phyloP scores from a whole-genome alignment of 2,329 filamentous ascomycete genomes.

The Sporothrix luriei region DNA sequence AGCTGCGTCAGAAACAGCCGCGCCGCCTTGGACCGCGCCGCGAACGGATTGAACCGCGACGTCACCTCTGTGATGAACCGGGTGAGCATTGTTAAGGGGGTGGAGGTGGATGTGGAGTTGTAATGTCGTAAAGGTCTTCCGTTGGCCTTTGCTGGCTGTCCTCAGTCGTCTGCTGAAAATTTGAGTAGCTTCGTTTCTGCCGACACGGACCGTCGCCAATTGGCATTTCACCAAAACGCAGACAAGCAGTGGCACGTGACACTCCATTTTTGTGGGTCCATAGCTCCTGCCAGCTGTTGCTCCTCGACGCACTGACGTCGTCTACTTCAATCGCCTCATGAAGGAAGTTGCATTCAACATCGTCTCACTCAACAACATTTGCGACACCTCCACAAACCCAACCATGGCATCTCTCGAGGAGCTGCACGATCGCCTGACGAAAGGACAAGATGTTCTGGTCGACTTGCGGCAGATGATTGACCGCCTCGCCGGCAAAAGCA shows the following conservation, averaged over 20 bases:
- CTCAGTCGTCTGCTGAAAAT: background rate
- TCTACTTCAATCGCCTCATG: background rate
- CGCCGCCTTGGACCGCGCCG: slow-evolving; percentile 73
- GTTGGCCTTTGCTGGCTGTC: background rate
- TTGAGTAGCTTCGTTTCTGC: background rate
- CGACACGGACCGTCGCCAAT: background rate
- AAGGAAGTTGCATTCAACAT: background rate
- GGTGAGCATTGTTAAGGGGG: slow-evolving; percentile 68
- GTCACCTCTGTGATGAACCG: slow-evolving; percentile 83
- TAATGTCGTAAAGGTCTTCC: background rate
- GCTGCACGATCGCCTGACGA: slow-evolving; percentile 62
- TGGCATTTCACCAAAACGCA: background rate
- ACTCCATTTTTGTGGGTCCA: background rate
- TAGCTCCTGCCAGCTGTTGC: slow-evolving; percentile 30
- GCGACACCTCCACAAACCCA: no score
- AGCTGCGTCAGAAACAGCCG: slow-evolving; percentile 85
- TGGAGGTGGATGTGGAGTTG: background rate
- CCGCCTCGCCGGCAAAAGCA: slow-evolving; percentile 58
- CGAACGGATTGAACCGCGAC: slow-evolving; percentile 92
- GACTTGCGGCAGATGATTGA: slow-evolving; percentile 63
- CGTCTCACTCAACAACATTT: background rate
- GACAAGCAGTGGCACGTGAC: slow-evolving; percentile 14
- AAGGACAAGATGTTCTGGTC: slow-evolving; percentile 62
- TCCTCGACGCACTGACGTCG: slow-evolving; percentile 26
- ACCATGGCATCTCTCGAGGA: slow-evolving; percentile 55